Base-by-base conservation (phyloP, 2,329 filamentous ascomycete species). In the Ophiostoma angusticollis region DNA sequence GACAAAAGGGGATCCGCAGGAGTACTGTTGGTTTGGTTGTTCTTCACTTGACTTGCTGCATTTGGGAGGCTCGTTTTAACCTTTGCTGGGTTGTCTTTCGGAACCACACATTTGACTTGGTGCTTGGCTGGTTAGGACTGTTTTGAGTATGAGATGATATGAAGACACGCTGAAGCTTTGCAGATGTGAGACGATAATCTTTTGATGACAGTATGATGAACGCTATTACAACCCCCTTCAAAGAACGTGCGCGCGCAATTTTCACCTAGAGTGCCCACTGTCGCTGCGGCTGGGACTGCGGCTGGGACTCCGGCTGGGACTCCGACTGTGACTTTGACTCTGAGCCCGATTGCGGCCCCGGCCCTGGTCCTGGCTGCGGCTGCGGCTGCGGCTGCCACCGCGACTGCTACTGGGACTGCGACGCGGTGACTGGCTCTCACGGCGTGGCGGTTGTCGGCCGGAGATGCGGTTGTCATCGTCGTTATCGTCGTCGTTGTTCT, bases 261-360 rank as follows among this genome's bases (percentile, higher is more conserved):
- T 12, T 22, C n/a, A 24, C 14, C 34, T 13, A 8, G 12, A 23
- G 17, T 24, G 19, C 19, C 28, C 35, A n/a, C 34, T 34, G 8
- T 24, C 30, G 13, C 39, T 37, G 17, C 37, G 31, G n/a, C 38
- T 30, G 1, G 23, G 39, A 17, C 39, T 37, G 5, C 24, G 39
- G 23, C 39, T 36, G 17, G 16, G n/a, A 6, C 32, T 33, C 12
- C 27, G 27, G 13, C 27, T 35, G 19, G 29, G 24, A n/a, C 29
- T 28, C 19, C 25, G 32, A 25, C 19, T 29, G 13, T 33, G 29
- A 4, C 33, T 40, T 23, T 31, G 35, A 31, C 35, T 35, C 19
- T 25, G n/a, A n/a, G n/a, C n/a, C 9, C 25, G 18, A 11, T 21
- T 31, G 13, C 14, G 16, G 25, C 25, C 31, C 13, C 9, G 21